Conservation (phyloP, 2,329 filamentous ascomycete species). For the Byssoonygena ceratinophila region DNA sequence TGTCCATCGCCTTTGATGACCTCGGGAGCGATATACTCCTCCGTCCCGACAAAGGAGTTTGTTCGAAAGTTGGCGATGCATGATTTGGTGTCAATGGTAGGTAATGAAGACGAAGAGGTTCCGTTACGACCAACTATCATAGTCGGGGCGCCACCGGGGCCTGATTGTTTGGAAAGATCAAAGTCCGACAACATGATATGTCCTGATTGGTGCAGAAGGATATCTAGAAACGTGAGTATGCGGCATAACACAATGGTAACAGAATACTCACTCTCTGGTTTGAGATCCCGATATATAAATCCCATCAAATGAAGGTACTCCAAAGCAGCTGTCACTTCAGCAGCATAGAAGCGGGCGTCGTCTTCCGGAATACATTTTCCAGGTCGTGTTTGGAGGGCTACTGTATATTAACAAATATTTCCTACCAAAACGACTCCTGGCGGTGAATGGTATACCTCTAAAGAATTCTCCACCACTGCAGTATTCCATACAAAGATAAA, state of each 20-base stretch:
- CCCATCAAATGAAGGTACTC: constrained; percentile 98
- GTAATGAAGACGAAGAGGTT: constrained; percentile 72
- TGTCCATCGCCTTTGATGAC: constrained; percentile 98
- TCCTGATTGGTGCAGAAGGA: constrained; percentile 94
- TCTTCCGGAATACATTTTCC: constrained; percentile 97
- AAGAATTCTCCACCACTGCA: constrained; percentile 99
- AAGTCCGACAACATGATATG: constrained; percentile 99
- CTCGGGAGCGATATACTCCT: constrained; percentile 97
- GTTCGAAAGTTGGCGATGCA: constrained; percentile 98
- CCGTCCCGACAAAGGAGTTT: constrained; percentile 95
- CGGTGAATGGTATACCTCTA: constrained; percentile 41
- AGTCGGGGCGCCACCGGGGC: constrained; percentile 85
- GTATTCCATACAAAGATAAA: constrained; percentile 99
- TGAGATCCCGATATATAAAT: constrained; percentile 96
- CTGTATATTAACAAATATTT: constrained; percentile 11
- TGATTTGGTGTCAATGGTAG: constrained; percentile 96
- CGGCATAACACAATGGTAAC: neutral
- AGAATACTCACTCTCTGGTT: constrained; percentile 75
- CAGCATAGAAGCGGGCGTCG: constrained; percentile 92
- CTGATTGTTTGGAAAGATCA: constrained; percentile 95
- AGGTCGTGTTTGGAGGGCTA: constrained; percentile 81
- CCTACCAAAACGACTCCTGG: neutral
- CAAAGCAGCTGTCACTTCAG: constrained; percentile 88
- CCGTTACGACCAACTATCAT: constrained; percentile 94
- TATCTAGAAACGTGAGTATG: constrained; percentile 52